Percentiles rank a stretch among this genome's conserved stretches.
Conservation (phyloP, 331 rosid species). For the Ulmus americana region DNA sequence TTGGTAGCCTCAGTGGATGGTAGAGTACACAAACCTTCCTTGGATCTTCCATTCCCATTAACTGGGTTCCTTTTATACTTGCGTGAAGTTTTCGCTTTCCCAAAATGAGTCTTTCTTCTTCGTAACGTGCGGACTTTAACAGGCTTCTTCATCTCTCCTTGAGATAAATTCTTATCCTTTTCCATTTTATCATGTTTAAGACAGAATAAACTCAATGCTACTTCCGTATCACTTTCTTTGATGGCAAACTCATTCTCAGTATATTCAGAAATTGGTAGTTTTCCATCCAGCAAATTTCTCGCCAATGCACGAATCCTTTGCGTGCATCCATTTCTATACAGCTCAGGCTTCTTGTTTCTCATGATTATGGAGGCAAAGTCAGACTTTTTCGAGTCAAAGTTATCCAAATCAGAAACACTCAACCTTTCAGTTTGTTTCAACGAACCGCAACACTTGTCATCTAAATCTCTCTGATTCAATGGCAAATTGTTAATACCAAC, state of each 20-base stretch:
- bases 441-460: slow-evolving; percentile 23
- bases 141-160: slow-evolving; percentile 26
- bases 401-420: slow-evolving; percentile 33
- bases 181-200: slow-evolving; percentile 21
- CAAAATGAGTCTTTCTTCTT: slow-evolving; percentile 30
- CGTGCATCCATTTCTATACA: slow-evolving; percentile 63
- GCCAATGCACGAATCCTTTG: slow-evolving; percentile 70
- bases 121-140: slow-evolving; percentile 22
- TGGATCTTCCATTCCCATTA: not conserved
- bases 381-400: slow-evolving; percentile 24
- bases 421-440: slow-evolving; percentile 24
- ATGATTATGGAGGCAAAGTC: slow-evolving; percentile 50
- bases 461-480: slow-evolving; percentile 17
- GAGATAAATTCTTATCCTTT: slow-evolving; percentile 10
- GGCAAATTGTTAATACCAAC: slow-evolving; percentile 21
- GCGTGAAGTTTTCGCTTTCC: slow-evolving; percentile 25
- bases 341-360: slow-evolving; percentile 55
- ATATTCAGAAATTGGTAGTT: slow-evolving; percentile 24
- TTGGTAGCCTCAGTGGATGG: slow-evolving; percentile 20
- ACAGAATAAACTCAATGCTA: slow-evolving; percentile 13
- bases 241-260: slow-evolving; percentile 25
- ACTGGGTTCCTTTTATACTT: not conserved
- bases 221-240: slow-evolving; percentile 29
- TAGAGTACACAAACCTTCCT: slow-evolving; percentile 23
- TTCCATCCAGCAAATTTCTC: slow-evolving; percentile 40